These are phyloP conservation scores for Oropetium thomaeum DNA, from an alignment of 176 grass and related monocot genomes.

Conservation along the genomic window DNA sequence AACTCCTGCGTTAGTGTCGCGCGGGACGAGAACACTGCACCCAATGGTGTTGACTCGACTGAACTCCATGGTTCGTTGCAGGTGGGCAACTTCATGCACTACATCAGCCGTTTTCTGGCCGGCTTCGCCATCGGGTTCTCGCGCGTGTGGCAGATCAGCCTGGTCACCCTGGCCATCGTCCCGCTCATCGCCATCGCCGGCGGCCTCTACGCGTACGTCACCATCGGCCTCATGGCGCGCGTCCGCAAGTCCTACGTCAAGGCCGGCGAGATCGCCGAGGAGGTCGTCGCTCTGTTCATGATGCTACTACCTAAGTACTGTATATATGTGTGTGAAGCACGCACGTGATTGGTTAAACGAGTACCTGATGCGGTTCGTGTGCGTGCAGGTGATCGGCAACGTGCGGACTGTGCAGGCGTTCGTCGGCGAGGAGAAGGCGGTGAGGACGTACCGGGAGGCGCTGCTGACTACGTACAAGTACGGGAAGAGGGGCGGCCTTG, in stretches of 20 bases:
- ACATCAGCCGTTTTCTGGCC: constrained; percentile 87
- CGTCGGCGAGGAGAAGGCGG: constrained; percentile 93
- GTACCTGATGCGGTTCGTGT: constrained; percentile 13
- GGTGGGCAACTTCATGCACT: constrained; percentile 99
- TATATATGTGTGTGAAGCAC: background rate
- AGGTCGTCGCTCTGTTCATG: constrained; percentile 26
- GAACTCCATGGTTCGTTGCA: constrained; percentile 19
- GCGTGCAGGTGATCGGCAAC: constrained; percentile 80
- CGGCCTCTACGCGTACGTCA: constrained; percentile 81
- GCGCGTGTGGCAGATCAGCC: constrained; percentile 92
- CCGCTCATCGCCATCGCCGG: constrained; percentile 89
- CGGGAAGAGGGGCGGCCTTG: constrained; percentile 75
- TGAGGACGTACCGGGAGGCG: constrained; percentile 61
- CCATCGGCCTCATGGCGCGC: constrained; percentile 83
- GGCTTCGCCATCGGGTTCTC: constrained; percentile 93
- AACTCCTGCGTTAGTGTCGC: too few species aligned
- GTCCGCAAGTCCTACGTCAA: constrained; percentile 96
- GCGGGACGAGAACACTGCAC: too few species aligned
- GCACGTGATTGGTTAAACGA: too few species aligned
- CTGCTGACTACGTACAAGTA: constrained; percentile 79
- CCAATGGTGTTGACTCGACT: background rate
- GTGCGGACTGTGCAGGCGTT: constrained; percentile 96
- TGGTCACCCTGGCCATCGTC: constrained; percentile 90
- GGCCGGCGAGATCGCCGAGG: constrained; percentile 96
- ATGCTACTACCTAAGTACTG: too few species aligned